Evolutionary conservation across 2,329 filamentous ascomycete genomes (phyloP).

Genomic region (Apiospora phragmitis): DNA sequence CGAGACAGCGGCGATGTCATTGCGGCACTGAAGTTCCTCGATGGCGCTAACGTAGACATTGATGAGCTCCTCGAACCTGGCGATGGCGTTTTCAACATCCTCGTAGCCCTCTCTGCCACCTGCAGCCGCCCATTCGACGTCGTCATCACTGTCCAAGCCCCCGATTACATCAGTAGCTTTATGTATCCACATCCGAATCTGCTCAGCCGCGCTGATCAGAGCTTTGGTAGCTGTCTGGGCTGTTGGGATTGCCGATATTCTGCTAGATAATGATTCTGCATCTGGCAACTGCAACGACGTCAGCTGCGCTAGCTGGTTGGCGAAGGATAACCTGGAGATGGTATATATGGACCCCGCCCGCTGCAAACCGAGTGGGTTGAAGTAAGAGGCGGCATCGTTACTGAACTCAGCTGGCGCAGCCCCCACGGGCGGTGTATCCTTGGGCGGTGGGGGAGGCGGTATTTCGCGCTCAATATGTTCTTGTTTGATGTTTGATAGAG

Average conservation of each 20-base stretch:
- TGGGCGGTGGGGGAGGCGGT: conserved; percentile 48
- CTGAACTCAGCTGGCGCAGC: conserved; percentile 44
- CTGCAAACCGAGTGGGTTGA: conserved; percentile 64
- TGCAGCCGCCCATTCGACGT: conserved; percentile 93
- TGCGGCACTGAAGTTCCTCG: conserved; percentile 79
- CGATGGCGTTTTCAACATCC: conserved; percentile 72
- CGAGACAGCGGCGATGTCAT: conserved; percentile 73
- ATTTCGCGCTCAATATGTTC: conserved; percentile 57
- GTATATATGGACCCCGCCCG: conserved; percentile 90
- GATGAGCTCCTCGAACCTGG: conserved; percentile 83
- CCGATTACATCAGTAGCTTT: conserved; percentile 89
- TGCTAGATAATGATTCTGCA: conserved; percentile 77
- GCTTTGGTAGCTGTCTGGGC: conserved; percentile 82
- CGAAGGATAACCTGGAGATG: conserved; percentile 87
- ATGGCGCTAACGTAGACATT: conserved; percentile 94
- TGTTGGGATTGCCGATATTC: conserved; percentile 81
- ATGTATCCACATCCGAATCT: conserved; percentile 90
- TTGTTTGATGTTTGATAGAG: conserved; percentile 55
- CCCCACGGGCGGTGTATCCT: conserved; percentile 51
- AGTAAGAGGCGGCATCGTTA: conserved; percentile 60
- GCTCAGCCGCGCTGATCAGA: conserved; percentile 82
- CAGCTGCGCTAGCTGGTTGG: conserved; percentile 87
- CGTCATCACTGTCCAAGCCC: conserved; percentile 90
- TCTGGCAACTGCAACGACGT: conserved; percentile 89
- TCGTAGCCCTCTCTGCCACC: conserved; percentile 81